Evolutionary conservation across 805 yeast genomes (phyloP), one percentile per base, ranked within the genome.

Genomic region (Candida insectorum): DNA sequence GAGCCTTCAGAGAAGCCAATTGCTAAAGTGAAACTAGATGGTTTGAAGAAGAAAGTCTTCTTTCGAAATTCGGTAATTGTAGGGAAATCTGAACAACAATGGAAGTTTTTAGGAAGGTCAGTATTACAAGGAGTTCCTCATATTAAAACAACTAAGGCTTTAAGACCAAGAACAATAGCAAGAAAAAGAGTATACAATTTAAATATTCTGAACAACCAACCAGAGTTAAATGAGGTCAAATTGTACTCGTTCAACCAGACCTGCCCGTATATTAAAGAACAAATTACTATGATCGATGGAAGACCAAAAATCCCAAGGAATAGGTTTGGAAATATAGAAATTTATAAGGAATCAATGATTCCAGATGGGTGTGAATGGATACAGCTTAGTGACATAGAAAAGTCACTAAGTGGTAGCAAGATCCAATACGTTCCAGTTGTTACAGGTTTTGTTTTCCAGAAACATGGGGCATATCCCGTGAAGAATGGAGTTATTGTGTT

Each of bases 41-140:
- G 36, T 2, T 39, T 28, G 13, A 45, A 30, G 23, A 40, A 38
- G 9, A 34, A 42, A 1, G 45, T 58, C 1, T 60, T 42, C 40
- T 51, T 50, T 22, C 47, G 49, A 29, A 40, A 45, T 28, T 32
- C 40, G 11, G 31, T 58, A 1, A 17, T 45, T 10, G 49, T 47
- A 2, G 65, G 61, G 2, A 60, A 56, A 36, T 57, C 65, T 2
- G 54, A 48, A 27, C 51, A 45, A 13, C 64, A 58, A 30, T 60
- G 66, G 66, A 60, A 56, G 35, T 49, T 55, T 32, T 34, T 56
- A 13, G 66, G 65, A 4, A 36, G 66, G 22, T 58, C 63, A 10
- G 42, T 60, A 6, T 40, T 35, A 22, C 47, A 56, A 30, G 10
- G 41, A 2, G 37, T 30, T 1, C 30, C 26, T 0, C 54, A 52